Conservation (phyloP, 257 asterid species). For the Primulina eburnea region DNA sequence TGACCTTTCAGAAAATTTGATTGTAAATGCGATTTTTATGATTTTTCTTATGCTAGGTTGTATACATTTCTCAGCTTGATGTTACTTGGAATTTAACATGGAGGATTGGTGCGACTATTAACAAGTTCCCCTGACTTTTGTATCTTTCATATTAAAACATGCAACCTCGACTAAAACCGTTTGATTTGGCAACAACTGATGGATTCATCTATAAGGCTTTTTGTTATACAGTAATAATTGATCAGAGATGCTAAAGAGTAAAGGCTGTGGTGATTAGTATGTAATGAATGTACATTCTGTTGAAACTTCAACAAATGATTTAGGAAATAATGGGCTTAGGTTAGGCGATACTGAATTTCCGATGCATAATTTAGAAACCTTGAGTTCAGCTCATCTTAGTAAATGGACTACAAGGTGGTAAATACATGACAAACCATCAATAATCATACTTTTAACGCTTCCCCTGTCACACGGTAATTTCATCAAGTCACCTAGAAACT, state of each 20-base stretch:
- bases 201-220: background rate
- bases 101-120: background rate
- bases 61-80: background rate
- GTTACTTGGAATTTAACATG: background rate
- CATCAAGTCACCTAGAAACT: background rate
- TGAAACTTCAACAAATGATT: background rate
- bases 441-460: too few relatives aligned
- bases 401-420: background rate
- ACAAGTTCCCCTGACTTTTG: background rate
- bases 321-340: background rate
- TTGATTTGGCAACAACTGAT: background rate
- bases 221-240: background rate
- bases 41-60: background rate
- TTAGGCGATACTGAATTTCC: background rate
- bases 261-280: background rate
- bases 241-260: background rate
- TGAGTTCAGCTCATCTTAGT: background rate
- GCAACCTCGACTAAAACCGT: background rate
- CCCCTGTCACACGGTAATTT: too few relatives aligned
- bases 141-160: background rate
- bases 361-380: background rate
- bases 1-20: background rate
- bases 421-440: too few relatives aligned
- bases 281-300: background rate
- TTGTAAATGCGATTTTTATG: background rate